Conservation (phyloP, 129 eudicot genomes). For the Gnaphalium uliginosum region DNA sequence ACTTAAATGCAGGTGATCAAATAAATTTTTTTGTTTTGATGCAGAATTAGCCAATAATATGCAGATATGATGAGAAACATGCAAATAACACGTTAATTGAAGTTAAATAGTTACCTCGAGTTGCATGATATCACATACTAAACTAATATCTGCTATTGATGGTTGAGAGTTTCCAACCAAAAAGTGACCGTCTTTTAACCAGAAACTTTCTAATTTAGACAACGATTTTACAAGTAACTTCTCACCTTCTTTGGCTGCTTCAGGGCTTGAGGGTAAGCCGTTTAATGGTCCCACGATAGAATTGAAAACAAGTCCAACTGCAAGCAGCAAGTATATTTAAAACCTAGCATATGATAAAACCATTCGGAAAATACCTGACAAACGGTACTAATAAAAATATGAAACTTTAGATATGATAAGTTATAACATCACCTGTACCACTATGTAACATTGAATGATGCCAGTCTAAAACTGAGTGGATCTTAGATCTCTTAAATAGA, state of each 20-base stretch:
- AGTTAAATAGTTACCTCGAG: slow-evolving; percentile 52
- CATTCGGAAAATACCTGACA: background rate
- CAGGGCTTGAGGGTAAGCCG: slow-evolving; percentile 46
- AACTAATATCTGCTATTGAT: slow-evolving; percentile 82
- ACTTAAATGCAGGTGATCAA: slow-evolving; percentile 43
- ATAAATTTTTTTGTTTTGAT: background rate
- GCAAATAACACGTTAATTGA: background rate
- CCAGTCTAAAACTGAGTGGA: slow-evolving; percentile 90
- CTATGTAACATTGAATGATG: slow-evolving; percentile 76
- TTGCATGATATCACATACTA: slow-evolving; percentile 86
- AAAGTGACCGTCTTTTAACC: slow-evolving; percentile 76
- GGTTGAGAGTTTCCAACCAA: slow-evolving; percentile 68
- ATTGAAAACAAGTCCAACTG: slow-evolving; percentile 54
- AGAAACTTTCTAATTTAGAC: slow-evolving; percentile 53
- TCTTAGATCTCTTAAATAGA: slow-evolving; percentile 57
- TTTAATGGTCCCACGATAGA: slow-evolving; percentile 41
- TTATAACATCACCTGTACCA: slow-evolving; percentile 56
- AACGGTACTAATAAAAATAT: background rate
- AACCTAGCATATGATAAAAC: background rate
- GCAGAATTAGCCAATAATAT: background rate
- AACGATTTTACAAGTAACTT: slow-evolving; percentile 51
- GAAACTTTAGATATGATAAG: background rate
- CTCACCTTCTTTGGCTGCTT: slow-evolving; percentile 65
- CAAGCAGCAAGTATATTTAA: background rate
- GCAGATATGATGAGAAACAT: background rate